phyloP scores from a whole-genome alignment of 306 rosid genomes.

The Cicer chorassanicum region DNA sequence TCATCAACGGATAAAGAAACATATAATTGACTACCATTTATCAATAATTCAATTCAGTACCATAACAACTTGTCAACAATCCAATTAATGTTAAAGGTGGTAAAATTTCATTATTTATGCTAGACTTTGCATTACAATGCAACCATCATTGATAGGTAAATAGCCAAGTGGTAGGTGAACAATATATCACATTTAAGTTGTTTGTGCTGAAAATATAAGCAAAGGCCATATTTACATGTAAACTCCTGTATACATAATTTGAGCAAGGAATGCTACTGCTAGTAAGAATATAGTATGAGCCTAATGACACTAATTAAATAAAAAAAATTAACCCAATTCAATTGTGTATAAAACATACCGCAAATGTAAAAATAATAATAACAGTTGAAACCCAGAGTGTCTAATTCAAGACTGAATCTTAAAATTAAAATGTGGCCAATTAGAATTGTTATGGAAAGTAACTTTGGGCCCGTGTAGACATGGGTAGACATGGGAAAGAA shows the following conservation, averaged over 20 bases:
- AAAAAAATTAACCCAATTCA: neutral
- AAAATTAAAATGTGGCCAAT: slow-evolving; percentile 18
- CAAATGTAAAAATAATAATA: neutral
- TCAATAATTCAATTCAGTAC: slow-evolving; percentile 10
- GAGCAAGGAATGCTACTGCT: neutral
- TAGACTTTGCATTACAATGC: slow-evolving; percentile 32
- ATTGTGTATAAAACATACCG: neutral
- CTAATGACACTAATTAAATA: neutral
- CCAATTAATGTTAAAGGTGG: neutral
- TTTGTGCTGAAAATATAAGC: slow-evolving; percentile 31
- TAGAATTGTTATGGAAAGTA: slow-evolving; percentile 9
- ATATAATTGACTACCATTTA: slow-evolving; percentile 19
- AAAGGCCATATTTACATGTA: neutral
- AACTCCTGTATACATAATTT: slow-evolving; percentile 17
- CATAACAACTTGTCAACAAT: slow-evolving; percentile 30
- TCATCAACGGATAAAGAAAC: slow-evolving; percentile 12
- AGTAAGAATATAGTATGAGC: slow-evolving; percentile 7
- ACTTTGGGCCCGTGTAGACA: neutral
- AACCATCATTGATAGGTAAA: neutral
- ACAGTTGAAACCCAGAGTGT: neutral
- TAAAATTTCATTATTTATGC: slow-evolving; percentile 16
- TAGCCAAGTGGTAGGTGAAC: slow-evolving; percentile 32
- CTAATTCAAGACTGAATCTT: slow-evolving; percentile 11
- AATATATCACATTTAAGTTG: slow-evolving; percentile 17
- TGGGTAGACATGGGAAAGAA: neutral